Percentiles rank a stretch among this genome's conserved stretches.
phyloP scores from a whole-genome alignment of 345 rosid genomes.

The Microthlaspi erraticum region DNA sequence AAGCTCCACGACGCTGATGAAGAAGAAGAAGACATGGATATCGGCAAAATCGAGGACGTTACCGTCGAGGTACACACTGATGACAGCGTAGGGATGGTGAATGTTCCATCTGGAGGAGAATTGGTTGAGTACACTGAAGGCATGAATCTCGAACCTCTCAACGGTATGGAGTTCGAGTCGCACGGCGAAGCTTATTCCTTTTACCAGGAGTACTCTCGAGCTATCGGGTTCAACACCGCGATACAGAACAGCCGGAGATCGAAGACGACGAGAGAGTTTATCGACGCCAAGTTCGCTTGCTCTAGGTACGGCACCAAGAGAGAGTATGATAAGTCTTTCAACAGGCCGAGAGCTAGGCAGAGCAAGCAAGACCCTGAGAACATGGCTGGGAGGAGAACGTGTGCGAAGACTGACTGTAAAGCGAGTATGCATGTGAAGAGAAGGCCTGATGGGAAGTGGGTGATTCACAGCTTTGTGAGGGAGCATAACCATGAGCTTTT shows the following conservation, averaged over 20 bases:
- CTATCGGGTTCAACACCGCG: slow-evolving; percentile 68
- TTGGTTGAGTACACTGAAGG: slow-evolving; percentile 51
- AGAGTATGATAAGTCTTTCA: slow-evolving; percentile 65
- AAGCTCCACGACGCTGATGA: slow-evolving; percentile 51
- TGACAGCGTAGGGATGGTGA: slow-evolving; percentile 46
- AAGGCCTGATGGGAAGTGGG: slow-evolving; percentile 76
- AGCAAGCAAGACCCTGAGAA: slow-evolving; percentile 64
- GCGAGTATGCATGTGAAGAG: slow-evolving; percentile 89
- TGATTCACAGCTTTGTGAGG: slow-evolving; percentile 68
- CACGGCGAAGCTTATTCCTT: slow-evolving; percentile 69
- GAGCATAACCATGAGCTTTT: slow-evolving; percentile 79
- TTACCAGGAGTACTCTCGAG: slow-evolving; percentile 76
- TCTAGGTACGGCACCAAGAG: slow-evolving; percentile 73
- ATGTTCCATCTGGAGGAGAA: slow-evolving; percentile 40
- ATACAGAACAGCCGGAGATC: slow-evolving; percentile 76
- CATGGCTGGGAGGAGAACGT: slow-evolving; percentile 58
- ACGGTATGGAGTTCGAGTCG: slow-evolving; percentile 75
- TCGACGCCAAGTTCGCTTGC: slow-evolving; percentile 80
- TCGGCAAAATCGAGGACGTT: slow-evolving; percentile 47
- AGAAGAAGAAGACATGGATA: slow-evolving; percentile 48
- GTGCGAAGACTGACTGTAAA: slow-evolving; percentile 72
- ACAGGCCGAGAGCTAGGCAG: slow-evolving; percentile 64
- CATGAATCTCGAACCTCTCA: slow-evolving; percentile 59
- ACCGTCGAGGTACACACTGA: slow-evolving; percentile 47
- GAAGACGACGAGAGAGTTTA: slow-evolving; percentile 67